Evolutionary conservation across 2,329 filamentous ascomycete genomes (phyloP).

Genomic region (Chrysoporthe austroafricana): DNA sequence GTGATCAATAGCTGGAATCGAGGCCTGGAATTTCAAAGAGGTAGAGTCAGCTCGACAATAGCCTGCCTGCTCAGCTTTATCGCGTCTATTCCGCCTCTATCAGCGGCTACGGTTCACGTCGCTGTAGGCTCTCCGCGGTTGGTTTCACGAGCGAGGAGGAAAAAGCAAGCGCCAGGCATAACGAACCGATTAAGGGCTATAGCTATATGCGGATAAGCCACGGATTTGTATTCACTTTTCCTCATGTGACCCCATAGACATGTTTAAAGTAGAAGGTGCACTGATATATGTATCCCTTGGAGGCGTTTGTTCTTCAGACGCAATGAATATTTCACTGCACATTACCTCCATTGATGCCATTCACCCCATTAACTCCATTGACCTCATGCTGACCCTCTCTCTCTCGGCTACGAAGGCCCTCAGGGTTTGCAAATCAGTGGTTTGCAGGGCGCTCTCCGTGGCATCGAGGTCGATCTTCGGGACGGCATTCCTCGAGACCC

Average conservation of each 20-base stretch:
- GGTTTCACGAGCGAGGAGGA: not conserved
- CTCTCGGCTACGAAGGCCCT: slow-evolving; percentile 48
- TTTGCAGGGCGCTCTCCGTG: slow-evolving; percentile 55
- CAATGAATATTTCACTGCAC: not conserved
- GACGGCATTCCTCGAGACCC: slow-evolving; percentile 37
- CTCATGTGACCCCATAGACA: not conserved
- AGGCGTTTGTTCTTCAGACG: not conserved
- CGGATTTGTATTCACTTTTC: no score
- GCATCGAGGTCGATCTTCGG: slow-evolving; percentile 51
- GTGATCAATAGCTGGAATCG: not conserved
- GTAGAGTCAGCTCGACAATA: no score
- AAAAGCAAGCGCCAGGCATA: not conserved
- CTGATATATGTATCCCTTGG: not conserved
- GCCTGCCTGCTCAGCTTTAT: no score
- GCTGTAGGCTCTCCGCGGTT: not conserved
- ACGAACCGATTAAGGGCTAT: not conserved
- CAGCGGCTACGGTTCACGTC: not conserved
- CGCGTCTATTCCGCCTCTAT: no score
- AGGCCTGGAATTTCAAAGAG: not conserved
- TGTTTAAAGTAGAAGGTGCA: not conserved
- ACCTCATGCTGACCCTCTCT: slow-evolving; percentile 70
- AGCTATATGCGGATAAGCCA: not conserved
- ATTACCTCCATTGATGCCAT: slow-evolving; percentile 11
- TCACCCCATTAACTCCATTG: slow-evolving; percentile 67
- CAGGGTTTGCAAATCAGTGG: slow-evolving; percentile 52